Conservation (phyloP, 2,329 filamentous ascomycete species). For the Emmonsiellopsis sp. region DNA sequence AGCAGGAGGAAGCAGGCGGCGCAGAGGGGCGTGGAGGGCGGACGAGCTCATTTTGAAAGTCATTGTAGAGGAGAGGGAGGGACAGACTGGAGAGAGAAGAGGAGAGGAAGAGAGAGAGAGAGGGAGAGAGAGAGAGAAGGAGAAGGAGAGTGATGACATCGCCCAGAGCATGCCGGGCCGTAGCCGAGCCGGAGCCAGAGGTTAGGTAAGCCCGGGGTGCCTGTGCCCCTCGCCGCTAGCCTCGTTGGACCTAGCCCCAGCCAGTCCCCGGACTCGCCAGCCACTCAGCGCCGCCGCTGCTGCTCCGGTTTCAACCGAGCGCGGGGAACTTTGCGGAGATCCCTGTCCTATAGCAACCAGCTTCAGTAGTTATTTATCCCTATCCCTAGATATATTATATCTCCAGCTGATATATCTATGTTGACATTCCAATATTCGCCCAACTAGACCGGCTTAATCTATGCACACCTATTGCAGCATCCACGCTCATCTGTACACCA, state of each 20-base stretch:
- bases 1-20: constrained; percentile 4
- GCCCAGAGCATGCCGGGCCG: no score
- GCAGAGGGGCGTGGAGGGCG: constrained; percentile 2
- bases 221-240: no score
- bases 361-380: no score
- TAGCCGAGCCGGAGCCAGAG: background rate
- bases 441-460: no score
- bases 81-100: background rate
- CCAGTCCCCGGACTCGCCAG: background rate
- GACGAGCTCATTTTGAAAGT: constrained; percentile 2
- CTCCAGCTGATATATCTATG: no score
- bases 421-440: no score
- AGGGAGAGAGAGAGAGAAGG: background rate
- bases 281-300: background rate
- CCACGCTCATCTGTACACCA: no score
- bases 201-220: background rate
- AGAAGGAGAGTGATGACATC: background rate
- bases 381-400: no score
- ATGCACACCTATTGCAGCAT: no score
- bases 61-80: background rate
- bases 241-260: background rate
- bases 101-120: background rate
- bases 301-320: constrained; percentile 1
- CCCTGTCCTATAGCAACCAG: no score
- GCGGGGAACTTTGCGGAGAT: background rate